phyloP scores from a whole-genome alignment of 2,329 filamentous ascomycete genomes.

The Hymenoscyphus linearis region DNA sequence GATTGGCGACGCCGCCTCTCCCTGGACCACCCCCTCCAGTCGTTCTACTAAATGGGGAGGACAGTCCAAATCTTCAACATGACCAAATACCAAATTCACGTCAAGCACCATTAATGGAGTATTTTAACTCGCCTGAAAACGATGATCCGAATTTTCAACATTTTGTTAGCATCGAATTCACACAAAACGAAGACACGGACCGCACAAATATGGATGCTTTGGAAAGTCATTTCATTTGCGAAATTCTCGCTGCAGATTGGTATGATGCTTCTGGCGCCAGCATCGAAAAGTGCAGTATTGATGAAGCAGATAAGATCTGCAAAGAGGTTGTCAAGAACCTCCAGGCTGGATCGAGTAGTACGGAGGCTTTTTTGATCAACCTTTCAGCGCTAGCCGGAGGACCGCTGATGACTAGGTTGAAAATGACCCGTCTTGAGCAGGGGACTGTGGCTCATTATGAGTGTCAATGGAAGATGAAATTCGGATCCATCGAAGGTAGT shows the following conservation, averaged over 20 bases:
- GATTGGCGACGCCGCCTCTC: constrained; percentile 54
- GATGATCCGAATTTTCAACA: constrained; percentile 22
- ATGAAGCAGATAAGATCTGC: constrained; percentile 50
- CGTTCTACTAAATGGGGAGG: constrained; percentile 45
- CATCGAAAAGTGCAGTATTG: constrained; percentile 40
- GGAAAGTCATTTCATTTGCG: constrained; percentile 49
- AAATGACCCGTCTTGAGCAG: constrained; percentile 41
- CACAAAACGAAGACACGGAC: constrained; percentile 28
- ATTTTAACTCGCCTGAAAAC: constrained; percentile 21
- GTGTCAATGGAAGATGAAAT: constrained; percentile 51
- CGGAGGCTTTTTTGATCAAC: constrained; percentile 55
- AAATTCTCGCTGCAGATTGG: constrained; percentile 48
- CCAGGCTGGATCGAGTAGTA: constrained; percentile 43
- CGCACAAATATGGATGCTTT: constrained; percentile 52
- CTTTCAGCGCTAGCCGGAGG: constrained; percentile 52
- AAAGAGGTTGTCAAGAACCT: constrained; percentile 49
- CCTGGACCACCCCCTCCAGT: constrained; percentile 31
- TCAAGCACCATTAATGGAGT: constrained; percentile 26
- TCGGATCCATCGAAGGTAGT: constrained; percentile 46
- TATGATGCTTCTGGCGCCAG: constrained; percentile 41
- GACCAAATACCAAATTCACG: constrained; percentile 19
- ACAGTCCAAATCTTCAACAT: constrained; percentile 29
- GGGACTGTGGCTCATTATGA: constrained; percentile 42
- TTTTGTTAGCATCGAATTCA: constrained; percentile 28
- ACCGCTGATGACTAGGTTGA: constrained; percentile 42